These are phyloP conservation scores for Polytrichum formosum DNA, from an alignment of 225 moss, liverwort and hornwort genomes.

Conservation along the genomic window DNA sequence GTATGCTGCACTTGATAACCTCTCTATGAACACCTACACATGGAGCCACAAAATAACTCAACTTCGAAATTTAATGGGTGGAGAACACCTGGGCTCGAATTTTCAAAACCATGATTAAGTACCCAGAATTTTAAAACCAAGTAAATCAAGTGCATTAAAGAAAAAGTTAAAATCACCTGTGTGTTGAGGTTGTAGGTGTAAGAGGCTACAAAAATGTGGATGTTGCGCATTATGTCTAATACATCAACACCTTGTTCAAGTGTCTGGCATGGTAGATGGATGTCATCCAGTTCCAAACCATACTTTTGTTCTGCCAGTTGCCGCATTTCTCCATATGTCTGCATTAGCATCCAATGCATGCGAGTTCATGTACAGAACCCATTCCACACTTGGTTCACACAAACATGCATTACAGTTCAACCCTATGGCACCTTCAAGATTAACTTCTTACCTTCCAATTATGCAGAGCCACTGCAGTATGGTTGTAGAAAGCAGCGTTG, in stretches of 20 bases:
- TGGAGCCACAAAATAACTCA: too few relatives aligned
- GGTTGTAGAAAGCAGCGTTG: constrained; percentile 88
- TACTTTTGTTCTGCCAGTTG: constrained; percentile 95
- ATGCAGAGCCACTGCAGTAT: constrained; percentile 93
- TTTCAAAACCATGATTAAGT: too few relatives aligned
- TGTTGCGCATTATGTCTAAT: constrained; percentile 94
- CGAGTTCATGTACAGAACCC: neutral
- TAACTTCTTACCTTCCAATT: constrained; percentile 78
- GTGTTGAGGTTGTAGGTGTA: constrained; percentile 96
- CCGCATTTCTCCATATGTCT: constrained; percentile 98
- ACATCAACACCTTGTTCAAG: constrained; percentile 96
- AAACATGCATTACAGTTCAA: neutral
- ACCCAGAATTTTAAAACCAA: neutral
- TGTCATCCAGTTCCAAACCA: constrained; percentile 76
- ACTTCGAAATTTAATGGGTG: too few relatives aligned
- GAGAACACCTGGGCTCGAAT: too few relatives aligned
- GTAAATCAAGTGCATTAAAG: neutral
- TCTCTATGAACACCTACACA: constrained; percentile 89
- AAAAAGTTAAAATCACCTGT: constrained; percentile 48
- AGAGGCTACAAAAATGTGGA: constrained; percentile 95
- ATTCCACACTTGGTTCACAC: neutral
- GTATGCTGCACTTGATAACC: constrained; percentile 79
- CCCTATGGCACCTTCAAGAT: constrained; percentile 10
- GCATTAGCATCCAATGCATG: constrained; percentile 4
- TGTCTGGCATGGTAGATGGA: constrained; percentile 95